Evolutionary conservation across 148 eudicot genomes (phyloP).

Genomic region (Camellia sinensis): DNA sequence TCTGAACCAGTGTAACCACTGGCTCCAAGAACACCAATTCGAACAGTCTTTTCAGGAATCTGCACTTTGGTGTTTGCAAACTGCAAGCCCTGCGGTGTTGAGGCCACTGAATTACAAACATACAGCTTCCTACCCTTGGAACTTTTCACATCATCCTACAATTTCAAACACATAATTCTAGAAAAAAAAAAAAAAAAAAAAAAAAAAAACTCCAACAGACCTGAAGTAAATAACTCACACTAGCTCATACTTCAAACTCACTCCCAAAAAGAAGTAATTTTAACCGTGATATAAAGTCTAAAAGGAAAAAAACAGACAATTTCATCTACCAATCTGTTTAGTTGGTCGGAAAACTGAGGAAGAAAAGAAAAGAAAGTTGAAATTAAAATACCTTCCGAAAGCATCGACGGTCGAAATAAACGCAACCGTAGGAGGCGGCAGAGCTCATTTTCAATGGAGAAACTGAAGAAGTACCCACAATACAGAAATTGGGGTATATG

Average conservation of each 20-base stretch:
- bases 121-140: slow-evolving; percentile 22
- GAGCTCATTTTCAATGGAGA: slow-evolving; percentile 40
- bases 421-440: slow-evolving; percentile 28
- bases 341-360: not conserved
- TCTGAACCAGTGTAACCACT: slow-evolving; percentile 98
- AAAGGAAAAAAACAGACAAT: not conserved
- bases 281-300: not conserved
- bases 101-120: slow-evolving; percentile 39
- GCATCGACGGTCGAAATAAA: slow-evolving; percentile 18
- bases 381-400: slow-evolving; percentile 25
- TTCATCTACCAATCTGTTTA: not conserved
- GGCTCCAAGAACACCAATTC: slow-evolving; percentile 92
- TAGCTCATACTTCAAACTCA: not conserved
- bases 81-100: slow-evolving; percentile 35
- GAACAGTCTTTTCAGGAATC: slow-evolving; percentile 43
- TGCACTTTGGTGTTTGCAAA: slow-evolving; percentile 25
- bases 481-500: not conserved
- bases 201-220: not conserved
- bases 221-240: not conserved
- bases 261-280: not conserved
- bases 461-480: not conserved
- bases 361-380: not conserved
- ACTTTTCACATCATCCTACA: slow-evolving; percentile 40
- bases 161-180: not conserved
- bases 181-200: no score